Percentiles rank a stretch among this genome's conserved stretches.
These are phyloP conservation scores for Cairneyella variabilis DNA, from an alignment of 495 filamentous ascomycete species.

Conservation along the genomic window DNA sequence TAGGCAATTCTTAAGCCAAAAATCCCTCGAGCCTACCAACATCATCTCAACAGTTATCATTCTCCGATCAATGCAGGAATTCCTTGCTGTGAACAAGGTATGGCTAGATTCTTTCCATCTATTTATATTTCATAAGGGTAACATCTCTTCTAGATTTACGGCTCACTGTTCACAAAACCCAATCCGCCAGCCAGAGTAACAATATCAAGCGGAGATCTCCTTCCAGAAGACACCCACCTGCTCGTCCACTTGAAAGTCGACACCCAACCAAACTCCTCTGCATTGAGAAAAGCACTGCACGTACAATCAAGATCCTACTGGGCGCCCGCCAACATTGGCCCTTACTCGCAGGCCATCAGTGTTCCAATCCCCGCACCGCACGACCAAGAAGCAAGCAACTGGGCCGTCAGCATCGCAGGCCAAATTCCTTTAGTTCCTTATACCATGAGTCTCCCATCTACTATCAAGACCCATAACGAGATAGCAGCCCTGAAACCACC, in stretches of 20 bases:
- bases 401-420: constrained; percentile 64
- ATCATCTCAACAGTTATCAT: constrained; percentile 74
- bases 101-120: too few species aligned
- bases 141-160: constrained; percentile 68
- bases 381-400: not conserved
- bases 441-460: constrained; percentile 60
- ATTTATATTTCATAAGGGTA: too few species aligned
- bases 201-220: constrained; percentile 62
- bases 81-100: constrained; percentile 61
- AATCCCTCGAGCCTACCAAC: constrained; percentile 38
- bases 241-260: constrained; percentile 39
- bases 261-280: not conserved
- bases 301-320: constrained; percentile 94
- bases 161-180: constrained; percentile 60
- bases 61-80: constrained; percentile 76
- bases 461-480: constrained; percentile 15
- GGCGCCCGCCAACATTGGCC: constrained; percentile 97
- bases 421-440: constrained; percentile 88
- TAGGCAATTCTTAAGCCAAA: constrained; percentile 25
- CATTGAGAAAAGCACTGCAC: constrained; percentile 57
- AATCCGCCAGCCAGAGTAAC: constrained; percentile 85
- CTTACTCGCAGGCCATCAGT: constrained; percentile 87
- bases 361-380: constrained; percentile 36
- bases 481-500: constrained; percentile 1
- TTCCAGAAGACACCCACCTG: constrained; percentile 53